These are phyloP conservation scores for Solanum chaucha DNA, from an alignment of 257 asterid species.

Conservation along the genomic window DNA sequence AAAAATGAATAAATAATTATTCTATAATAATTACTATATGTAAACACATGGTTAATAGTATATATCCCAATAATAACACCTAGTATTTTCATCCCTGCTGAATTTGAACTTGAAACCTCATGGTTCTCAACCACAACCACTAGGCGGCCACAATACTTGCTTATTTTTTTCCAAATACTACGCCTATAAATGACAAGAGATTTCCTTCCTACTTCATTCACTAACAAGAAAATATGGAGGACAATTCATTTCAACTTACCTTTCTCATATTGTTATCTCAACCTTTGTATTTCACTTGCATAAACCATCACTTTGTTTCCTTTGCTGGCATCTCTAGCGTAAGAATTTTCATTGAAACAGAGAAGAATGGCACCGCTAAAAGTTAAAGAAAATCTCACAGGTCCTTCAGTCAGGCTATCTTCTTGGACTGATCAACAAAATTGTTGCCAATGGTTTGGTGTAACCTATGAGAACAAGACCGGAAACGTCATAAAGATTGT, in stretches of 20 bases:
- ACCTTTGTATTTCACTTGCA: not conserved
- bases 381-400: constrained; percentile 16
- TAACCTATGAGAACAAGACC: constrained; percentile 12
- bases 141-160: not conserved
- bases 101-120: not conserved
- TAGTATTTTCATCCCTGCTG: not conserved
- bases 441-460: constrained; percentile 26
- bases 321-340: not conserved
- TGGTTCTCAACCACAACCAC: not conserved
- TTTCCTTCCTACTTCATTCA: not conserved
- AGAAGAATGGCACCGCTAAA: constrained; percentile 11
- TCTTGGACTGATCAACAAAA: constrained; percentile 17
- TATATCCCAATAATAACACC: not conserved
- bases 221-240: not conserved
- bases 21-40: no score
- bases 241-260: not conserved
- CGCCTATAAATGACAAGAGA: not conserved
- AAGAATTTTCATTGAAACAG: constrained; percentile 6
- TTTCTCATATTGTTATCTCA: not conserved
- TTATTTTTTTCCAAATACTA: not conserved
- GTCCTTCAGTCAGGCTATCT: constrained; percentile 21
- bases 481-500: constrained; percentile 11
- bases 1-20: no score
- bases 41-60: no score
- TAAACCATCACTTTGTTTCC: not conserved